A percentile compares a stretch with the other conserved stretches of the same genome.
These are phyloP conservation scores for Leccinum disarticulatum DNA, from an alignment of 768 basidiomycete species.

Conservation along the genomic window DNA sequence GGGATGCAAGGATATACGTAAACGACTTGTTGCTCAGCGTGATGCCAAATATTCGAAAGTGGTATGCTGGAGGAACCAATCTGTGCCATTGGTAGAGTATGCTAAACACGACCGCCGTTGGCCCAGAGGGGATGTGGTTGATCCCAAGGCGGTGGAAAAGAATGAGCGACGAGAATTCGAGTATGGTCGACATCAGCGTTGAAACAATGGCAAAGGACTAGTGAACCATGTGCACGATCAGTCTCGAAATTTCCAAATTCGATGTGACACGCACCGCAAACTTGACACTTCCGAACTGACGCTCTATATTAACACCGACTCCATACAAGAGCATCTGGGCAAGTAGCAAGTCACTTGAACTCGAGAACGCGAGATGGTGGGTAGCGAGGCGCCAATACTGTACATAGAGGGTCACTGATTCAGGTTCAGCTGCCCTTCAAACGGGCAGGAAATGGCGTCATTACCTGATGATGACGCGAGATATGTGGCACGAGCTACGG, in stretches of 20 bases:
- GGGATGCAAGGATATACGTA: conserved; percentile 66
- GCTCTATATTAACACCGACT: conserved; percentile 69
- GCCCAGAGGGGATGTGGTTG: conserved; percentile 75
- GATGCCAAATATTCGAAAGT: conserved; percentile 72
- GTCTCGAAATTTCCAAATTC: background rate
- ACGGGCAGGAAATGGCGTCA: conserved; percentile 3
- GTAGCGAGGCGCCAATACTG: conserved; percentile 85
- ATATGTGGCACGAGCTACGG: conserved; percentile 81
- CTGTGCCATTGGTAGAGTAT: conserved; percentile 82
- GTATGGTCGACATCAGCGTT: conserved; percentile 58
- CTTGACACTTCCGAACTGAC: conserved; percentile 84
- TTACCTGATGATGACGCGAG: conserved; percentile 86
- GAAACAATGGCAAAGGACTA: conserved; percentile 82
- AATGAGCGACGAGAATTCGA: conserved; percentile 67
- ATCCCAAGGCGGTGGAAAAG: conserved; percentile 65
- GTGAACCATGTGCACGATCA: conserved; percentile 6
- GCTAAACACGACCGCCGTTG: conserved; percentile 73
- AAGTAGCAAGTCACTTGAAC: conserved; percentile 83
- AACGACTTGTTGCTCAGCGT: conserved; percentile 76
- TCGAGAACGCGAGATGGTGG: conserved; percentile 77
- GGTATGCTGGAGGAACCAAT: conserved; percentile 74
- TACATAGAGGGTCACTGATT: conserved; percentile 26
- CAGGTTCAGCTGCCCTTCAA: conserved; percentile 31
- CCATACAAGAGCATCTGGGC: conserved; percentile 73
- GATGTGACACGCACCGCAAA: conserved; percentile 63